These are phyloP conservation scores for Erucastrum elatum DNA, from an alignment of 345 rosid species.

Conservation along the genomic window DNA sequence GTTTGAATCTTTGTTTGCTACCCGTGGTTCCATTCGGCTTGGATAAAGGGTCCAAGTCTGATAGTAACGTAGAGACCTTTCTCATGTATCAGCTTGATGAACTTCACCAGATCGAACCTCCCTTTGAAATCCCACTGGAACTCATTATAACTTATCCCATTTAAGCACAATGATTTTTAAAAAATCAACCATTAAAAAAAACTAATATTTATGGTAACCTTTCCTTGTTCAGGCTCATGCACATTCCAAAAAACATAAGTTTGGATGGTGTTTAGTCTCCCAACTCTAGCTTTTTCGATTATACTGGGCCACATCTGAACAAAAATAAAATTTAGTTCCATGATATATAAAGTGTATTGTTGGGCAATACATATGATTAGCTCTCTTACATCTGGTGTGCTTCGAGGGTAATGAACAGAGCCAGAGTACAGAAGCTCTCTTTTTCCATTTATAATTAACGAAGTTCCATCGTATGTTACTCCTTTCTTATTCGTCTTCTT, in stretches of 20 bases:
- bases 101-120: constrained; percentile 63
- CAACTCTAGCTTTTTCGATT: constrained; percentile 44
- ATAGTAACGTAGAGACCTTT: constrained; percentile 59
- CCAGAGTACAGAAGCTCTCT: constrained; percentile 44
- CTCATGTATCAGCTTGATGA: constrained; percentile 59
- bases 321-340: not conserved
- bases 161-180: not conserved
- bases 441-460: constrained; percentile 40
- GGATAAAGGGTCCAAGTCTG: constrained; percentile 87
- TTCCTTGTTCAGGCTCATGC: constrained; percentile 53
- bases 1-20: constrained; percentile 8
- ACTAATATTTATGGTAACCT: constrained; percentile 24
- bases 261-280: constrained; percentile 63
- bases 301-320: constrained; percentile 45
- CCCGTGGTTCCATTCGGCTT: constrained; percentile 99
- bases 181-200: not conserved
- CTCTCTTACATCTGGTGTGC: constrained; percentile 42
- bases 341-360: not conserved
- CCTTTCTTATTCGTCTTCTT: constrained; percentile 17
- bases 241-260: constrained; percentile 75
- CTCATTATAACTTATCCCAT: not conserved
- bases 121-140: constrained; percentile 2
- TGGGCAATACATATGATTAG: not conserved
- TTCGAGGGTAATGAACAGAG: constrained; percentile 46
- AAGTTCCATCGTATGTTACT: constrained; percentile 43